Base-by-base conservation (phyloP, 805 yeast genomes). In the Cyberlindnera galapagoensis region DNA sequence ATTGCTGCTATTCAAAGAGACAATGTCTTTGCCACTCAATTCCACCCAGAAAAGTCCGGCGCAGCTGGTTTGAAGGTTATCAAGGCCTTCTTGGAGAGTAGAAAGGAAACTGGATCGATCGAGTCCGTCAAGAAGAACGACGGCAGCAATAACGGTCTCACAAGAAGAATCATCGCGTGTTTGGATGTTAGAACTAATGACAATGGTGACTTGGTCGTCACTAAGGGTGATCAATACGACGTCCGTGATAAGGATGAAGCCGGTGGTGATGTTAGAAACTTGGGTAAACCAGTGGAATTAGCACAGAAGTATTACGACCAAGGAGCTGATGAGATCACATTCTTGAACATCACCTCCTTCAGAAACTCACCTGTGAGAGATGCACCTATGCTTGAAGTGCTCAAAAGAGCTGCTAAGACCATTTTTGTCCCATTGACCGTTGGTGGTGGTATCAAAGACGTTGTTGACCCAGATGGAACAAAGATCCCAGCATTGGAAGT, bases 1-100 rank as follows among this genome's bases (percentile, higher is more conserved):
- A 63, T 92, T 39, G 94, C 97, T 11, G 92, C 97, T 1, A 56
- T 88, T 30, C 55, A 77, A 19, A 80, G 70, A 49, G 85, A 69
- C 38, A 88, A 86, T 42, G 64, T 90, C 9, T 84, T 92, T 59
- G 95, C 97, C 26, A 92, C 97, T 1, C 99, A 92, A 57, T 92
- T 92, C 59, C 99, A 92, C 59, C 99, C 99, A n/a, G 99, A 92
- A 54, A 92, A 92, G 57, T 85, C 96, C 4, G 98, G 98, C 9
- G 53, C 65, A 15, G 95, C 95, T 5, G 99, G 99, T 30, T 63
- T 92, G 27, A 70, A 72, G 40, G 75, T 90, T 8, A 70, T 92
- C 36, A 69, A 70, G 36, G 72, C 83, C 18, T 92, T 92, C 53
- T 62, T 92, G 46, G 68, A 67, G 23, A 60, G 57, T 33, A 39